Conservation (phyloP, 352 stramenopile species). For the Phytophthora europaea region DNA sequence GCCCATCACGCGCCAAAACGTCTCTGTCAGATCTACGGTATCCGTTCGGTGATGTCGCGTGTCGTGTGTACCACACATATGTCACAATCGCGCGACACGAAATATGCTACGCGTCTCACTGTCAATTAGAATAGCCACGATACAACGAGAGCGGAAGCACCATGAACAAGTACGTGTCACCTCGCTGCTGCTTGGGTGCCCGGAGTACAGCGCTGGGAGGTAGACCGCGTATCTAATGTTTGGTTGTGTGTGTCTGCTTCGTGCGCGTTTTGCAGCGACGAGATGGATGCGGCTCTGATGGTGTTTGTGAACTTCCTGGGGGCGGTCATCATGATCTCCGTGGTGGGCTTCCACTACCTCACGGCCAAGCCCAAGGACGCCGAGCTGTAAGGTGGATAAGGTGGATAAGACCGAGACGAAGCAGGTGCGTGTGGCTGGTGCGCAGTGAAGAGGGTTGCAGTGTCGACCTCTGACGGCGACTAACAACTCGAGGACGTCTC, state of each 20-base stretch:
- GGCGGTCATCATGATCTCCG: slow-evolving; percentile 88
- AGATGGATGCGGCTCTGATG: slow-evolving; percentile 91
- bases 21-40: background rate
- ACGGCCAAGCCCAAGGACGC: slow-evolving; percentile 85
- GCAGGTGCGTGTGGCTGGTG: slow-evolving; percentile 1
- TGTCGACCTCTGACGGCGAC: background rate
- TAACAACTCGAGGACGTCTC: slow-evolving; percentile 6
- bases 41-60: slow-evolving; percentile 3
- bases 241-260: slow-evolving; percentile 3
- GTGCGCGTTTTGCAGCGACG: slow-evolving; percentile 57
- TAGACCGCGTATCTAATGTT: slow-evolving; percentile 7
- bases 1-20: background rate
- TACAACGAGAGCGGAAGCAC: slow-evolving; percentile 30
- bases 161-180: slow-evolving; percentile 59
- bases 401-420: background rate
- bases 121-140: slow-evolving; percentile 31
- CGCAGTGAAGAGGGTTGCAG: background rate
- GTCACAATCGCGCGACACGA: slow-evolving; percentile 12
- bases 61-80: slow-evolving; percentile 13
- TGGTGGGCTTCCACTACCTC: slow-evolving; percentile 92
- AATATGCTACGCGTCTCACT: slow-evolving; percentile 30
- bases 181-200: background rate
- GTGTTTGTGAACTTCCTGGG: slow-evolving; percentile 91
- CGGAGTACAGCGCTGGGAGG: background rate
- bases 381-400: slow-evolving; percentile 60